phyloP scores from a whole-genome alignment of 768 basidiomycete genomes.

The Tylopilus rubrobrunneus region DNA sequence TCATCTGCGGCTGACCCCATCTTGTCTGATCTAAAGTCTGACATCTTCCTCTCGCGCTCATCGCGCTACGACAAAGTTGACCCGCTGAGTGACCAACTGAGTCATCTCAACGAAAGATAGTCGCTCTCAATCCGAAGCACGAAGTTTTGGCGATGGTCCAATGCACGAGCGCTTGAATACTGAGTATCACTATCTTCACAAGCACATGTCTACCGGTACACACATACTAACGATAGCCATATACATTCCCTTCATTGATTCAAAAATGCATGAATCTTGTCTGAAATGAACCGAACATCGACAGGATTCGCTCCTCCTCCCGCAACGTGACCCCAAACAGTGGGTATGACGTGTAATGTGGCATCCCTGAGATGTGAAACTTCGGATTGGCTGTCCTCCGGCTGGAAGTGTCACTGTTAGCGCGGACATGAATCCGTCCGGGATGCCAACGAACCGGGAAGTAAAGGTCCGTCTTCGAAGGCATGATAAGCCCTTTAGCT shows the following conservation, averaged over 20 bases:
- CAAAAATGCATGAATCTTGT: conserved; percentile 41
- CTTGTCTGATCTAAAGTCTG: no score
- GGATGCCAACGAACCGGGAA: conserved; percentile 41
- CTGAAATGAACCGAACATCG: conserved; percentile 40
- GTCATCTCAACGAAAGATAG: no score
- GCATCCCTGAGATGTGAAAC: conserved; percentile 40
- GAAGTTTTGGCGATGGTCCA: no score
- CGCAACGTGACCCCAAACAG: conserved; percentile 56
- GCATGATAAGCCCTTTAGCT: conserved; percentile 55
- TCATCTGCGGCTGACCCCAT: no score
- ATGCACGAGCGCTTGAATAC: no score
- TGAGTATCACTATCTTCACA: neutral
- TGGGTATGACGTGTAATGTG: conserved; percentile 48
- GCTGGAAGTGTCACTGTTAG: conserved; percentile 30
- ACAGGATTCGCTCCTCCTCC: conserved; percentile 41
- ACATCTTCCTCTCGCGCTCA: no score
- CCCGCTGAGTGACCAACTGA: no score
- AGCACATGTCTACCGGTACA: neutral
- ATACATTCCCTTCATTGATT: conserved; percentile 19
- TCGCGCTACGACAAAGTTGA: no score
- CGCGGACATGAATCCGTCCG: neutral
- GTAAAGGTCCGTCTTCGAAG: conserved; percentile 56
- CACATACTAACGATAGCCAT: neutral
- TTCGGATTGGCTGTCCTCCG: conserved; percentile 54
- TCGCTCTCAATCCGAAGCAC: no score